Evolutionary conservation across 2,329 filamentous ascomycete genomes (phyloP).

Genomic region (Emmonsia crescens): DNA sequence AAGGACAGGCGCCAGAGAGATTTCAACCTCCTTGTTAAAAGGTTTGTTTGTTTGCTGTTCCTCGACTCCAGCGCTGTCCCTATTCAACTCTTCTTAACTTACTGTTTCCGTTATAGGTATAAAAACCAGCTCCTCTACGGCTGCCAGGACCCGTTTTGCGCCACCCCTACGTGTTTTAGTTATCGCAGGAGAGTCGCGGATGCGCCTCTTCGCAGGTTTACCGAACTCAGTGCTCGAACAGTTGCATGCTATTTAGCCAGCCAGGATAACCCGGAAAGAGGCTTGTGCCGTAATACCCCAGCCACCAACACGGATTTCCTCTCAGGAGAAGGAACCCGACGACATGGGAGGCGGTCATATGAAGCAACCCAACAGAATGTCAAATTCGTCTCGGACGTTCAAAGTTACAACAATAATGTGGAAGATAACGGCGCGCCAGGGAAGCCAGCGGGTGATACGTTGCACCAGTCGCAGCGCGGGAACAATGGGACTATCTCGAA

Average conservation of each 20-base stretch:
- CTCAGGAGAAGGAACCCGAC: neutral
- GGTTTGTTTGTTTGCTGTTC: constrained; percentile 37
- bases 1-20: constrained; percentile 31
- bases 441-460: neutral
- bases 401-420: neutral
- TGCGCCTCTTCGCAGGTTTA: constrained; percentile 66
- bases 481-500: neutral
- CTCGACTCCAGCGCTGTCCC: neutral
- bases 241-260: constrained; percentile 71
- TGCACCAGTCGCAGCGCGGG: neutral
- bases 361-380: constrained; percentile 1
- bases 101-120: constrained; percentile 44
- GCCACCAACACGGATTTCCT: constrained; percentile 5
- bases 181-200: constrained; percentile 58
- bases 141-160: constrained; percentile 58
- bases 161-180: constrained; percentile 68
- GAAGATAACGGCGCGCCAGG: neutral
- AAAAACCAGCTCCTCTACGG: constrained; percentile 73
- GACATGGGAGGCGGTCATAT: neutral
- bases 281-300: constrained; percentile 49
- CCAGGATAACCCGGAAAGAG: constrained; percentile 62
- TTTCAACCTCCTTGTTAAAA: constrained; percentile 54
- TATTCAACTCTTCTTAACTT: neutral
- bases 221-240: constrained; percentile 67
- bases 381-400: neutral